Evolutionary conservation across 208 protist genomes (phyloP), one percentile per base, ranked within the genome.

Genomic region (Lotmaria passim): DNA sequence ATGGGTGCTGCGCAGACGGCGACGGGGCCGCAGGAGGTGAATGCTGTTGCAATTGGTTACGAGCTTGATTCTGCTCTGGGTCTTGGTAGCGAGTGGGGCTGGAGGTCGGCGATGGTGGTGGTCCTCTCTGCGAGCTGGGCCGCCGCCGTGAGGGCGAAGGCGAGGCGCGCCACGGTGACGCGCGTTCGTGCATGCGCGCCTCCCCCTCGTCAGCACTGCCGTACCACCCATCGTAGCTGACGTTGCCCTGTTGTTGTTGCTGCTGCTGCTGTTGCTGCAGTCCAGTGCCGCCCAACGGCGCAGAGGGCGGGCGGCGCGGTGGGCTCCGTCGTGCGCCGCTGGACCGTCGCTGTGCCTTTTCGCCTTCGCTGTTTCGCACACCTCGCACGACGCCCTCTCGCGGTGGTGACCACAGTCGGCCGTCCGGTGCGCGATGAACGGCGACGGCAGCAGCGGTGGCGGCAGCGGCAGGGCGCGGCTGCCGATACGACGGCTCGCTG

Each of bases 401-500:
- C 10, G 58, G 58, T 38, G 46, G 58, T 3, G 58, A 64, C 43
- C 58, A 64, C 26, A 64, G 58, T 19, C 43, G 58, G 8, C 43
- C 58, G 28, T 64, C 58, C 2, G 14, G 31, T 3, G 43, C 2
- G n/a, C 43, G 30, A 43, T 39, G 58, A 23, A 28, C 58, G 7
- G 58, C 58, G 17, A 38, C 10, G n/a, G 57, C 57, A 21, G 57
- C 57, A 2, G 57, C 57, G 12, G 57, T 50, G 39, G 43, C 36
- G 46, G 39, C 58, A 3, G 58, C 14, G 5, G 58, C 23, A 7
- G 23, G n/a, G 28, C 43, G 39, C 5, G 58, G 58, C 55, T 31
- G 55, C 1, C 36, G 55, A 23, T 47, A 60, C 7, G 55, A 46
- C 36, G 55, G 36, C 21, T 30, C 34, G 10, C 21, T 0, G 6